Evolutionary conservation across 1,139 yeast genomes (phyloP).

Genomic region (Candida sp.): DNA sequence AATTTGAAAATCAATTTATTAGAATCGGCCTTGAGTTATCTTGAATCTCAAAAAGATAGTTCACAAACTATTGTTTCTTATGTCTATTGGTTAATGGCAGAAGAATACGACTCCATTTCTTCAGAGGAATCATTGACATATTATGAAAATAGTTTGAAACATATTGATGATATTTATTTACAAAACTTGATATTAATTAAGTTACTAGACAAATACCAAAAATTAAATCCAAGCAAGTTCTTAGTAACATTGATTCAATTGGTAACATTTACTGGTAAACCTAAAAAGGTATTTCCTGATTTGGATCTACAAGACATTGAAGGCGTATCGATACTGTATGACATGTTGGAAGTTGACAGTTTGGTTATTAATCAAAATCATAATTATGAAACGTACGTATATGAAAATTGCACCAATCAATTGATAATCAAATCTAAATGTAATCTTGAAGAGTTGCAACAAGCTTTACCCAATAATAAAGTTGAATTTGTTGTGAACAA

Average conservation of each 20-base stretch:
- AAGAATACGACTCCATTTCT: slow-evolving; percentile 27
- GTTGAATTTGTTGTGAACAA: slow-evolving; percentile 2
- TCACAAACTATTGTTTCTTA: slow-evolving; percentile 13
- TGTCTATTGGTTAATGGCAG: slow-evolving; percentile 49
- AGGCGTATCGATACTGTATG: slow-evolving; percentile 7
- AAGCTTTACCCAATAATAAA: slow-evolving; percentile 8
- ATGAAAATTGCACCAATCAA: slow-evolving; percentile 19
- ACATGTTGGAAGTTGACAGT: slow-evolving; percentile 12
- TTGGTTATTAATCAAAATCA: slow-evolving; percentile 11
- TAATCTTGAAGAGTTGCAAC: slow-evolving; percentile 8
- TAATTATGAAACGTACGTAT: slow-evolving; percentile 12
- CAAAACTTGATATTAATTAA: slow-evolving; percentile 16
- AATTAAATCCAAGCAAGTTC: neutral
- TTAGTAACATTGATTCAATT: neutral
- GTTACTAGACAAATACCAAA: slow-evolving; percentile 22
- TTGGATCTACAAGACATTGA: neutral
- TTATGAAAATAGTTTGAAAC: slow-evolving; percentile 17
- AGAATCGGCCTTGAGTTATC: slow-evolving; percentile 28
- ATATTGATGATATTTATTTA: neutral
- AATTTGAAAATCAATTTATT: slow-evolving; percentile 21
- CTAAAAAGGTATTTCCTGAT: neutral
- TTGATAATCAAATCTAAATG: slow-evolving; percentile 11
- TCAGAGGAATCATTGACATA: slow-evolving; percentile 35
- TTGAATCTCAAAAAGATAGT: slow-evolving; percentile 8
- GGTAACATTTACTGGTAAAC: neutral